Evolutionary conservation across 2,329 filamentous ascomycete genomes (phyloP).

Genomic region (Penicillium sp.): DNA sequence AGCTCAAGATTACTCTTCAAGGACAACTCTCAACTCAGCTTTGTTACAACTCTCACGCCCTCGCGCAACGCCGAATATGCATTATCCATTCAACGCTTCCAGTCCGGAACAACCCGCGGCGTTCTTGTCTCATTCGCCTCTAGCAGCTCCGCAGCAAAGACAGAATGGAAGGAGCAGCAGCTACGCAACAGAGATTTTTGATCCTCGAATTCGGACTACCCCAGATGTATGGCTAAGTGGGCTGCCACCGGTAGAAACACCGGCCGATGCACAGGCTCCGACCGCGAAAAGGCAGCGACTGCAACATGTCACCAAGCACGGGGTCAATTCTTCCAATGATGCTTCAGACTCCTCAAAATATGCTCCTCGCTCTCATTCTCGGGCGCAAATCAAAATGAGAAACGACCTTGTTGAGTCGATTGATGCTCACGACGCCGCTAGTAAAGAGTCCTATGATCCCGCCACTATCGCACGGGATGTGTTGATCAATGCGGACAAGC

Average conservation of each 20-base stretch:
- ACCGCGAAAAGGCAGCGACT: conserved; percentile 2
- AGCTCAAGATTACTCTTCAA: neutral
- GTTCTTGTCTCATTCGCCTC: neutral
- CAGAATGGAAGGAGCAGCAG: neutral
- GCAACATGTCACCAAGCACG: neutral
- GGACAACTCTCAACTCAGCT: neutral
- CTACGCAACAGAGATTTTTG: neutral
- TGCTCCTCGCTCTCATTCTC: conserved; percentile 9
- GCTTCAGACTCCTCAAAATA: conserved; percentile 5
- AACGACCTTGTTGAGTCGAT: conserved; percentile 46
- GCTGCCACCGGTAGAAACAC: neutral
- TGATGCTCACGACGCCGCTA: conserved; percentile 33
- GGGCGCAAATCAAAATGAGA: conserved; percentile 28
- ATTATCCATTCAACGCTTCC: neutral
- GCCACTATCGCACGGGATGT: conserved; percentile 64
- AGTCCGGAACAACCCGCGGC: neutral
- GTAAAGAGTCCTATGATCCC: conserved; percentile 56
- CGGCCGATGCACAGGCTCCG: neutral
- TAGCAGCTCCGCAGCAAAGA: neutral
- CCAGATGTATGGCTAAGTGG: neutral
- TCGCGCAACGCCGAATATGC: neutral
- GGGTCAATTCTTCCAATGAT: neutral
- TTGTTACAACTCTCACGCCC: neutral
- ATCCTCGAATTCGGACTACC: neutral
- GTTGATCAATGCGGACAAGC: conserved; percentile 59